Base-by-base conservation (phyloP, 805 yeast genomes). In the Komagataella ulmi region DNA sequence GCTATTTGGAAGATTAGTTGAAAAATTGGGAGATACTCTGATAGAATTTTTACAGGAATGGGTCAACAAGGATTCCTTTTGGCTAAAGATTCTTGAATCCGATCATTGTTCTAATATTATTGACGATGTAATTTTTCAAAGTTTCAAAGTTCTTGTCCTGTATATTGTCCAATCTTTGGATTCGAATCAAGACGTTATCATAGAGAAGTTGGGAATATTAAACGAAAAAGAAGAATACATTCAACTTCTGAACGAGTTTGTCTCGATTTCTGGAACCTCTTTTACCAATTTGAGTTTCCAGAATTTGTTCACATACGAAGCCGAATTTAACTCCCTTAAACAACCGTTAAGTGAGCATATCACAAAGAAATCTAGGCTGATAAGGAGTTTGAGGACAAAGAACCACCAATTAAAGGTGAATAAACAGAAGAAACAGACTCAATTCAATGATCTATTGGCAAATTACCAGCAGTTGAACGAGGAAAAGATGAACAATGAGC, bases 401-500 rank as follows among this genome's bases (percentile, higher is more conserved):
- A 44, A n/a, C 6, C 46, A 49, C 8, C 47, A 44, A 12, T 17
- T 19, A 3, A 50, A 50, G 44, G 61, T 60, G 45, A 49, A 55
- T 23, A 50, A 49, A 21, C 36, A 46, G 10, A 60, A 59, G 51
- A 57, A 50, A 8, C 44, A 47, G 17, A 24, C 30, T 1, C 56
- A 51, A 30, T 65, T 65, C 50, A 58, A 57, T 10, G 65, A 65
- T 24, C 55, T 65, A n/a, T 53, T 62, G 18, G 58, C 59, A 48
- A 65, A 63, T 50, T 64, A 64, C 52, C 61, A 64, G 49, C 68
- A 65, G 53, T 49, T 65, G 49, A 65, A 63, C 52, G 68, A 64
- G 50, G 69, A 66, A 46, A 58, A 58, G 45, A 59, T 60, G 54
- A 61, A 60, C 50, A 60, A 62, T 51, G 61, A 60, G 45, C 52